Conservation (phyloP, 495 filamentous ascomycete genomes). For the Cetradonia linearis region DNA sequence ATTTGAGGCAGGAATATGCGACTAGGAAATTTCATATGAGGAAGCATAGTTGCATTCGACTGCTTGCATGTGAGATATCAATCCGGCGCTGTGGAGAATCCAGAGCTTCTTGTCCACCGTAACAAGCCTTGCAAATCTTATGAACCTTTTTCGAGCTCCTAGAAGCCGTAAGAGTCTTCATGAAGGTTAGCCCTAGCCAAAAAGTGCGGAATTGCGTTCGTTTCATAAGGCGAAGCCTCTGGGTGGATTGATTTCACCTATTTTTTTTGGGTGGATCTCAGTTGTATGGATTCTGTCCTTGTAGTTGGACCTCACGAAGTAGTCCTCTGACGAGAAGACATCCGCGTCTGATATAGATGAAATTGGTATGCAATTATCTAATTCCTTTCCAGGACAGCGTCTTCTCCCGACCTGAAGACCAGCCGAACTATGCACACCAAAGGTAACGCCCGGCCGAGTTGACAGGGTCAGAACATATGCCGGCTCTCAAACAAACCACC, state of each 20-base stretch:
- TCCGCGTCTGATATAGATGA: background rate
- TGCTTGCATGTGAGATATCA: background rate
- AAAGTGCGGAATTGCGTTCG: background rate
- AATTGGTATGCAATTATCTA: background rate
- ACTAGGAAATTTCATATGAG: slow-evolving; percentile 20
- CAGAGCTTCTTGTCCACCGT: background rate
- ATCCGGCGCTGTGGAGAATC: background rate
- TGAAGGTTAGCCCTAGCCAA: background rate
- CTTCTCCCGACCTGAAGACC: background rate
- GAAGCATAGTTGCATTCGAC: background rate
- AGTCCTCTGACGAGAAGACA: background rate
- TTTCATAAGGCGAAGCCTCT: background rate
- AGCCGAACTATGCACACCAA: slow-evolving; percentile 7
- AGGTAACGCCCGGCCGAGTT: background rate
- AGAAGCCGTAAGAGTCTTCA: background rate
- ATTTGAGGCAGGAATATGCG: slow-evolving; percentile 66
- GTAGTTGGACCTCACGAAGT: background rate
- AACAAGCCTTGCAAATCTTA: too few relatives aligned
- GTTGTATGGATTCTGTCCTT: too few relatives aligned
- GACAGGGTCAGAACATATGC: background rate
- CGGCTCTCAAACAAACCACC: background rate
- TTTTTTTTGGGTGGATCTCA: too few relatives aligned
- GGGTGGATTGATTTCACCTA: background rate
- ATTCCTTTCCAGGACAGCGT: background rate
- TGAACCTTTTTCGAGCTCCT: background rate